Base-by-base conservation (phyloP, 2,329 filamentous ascomycete genomes). In the Sclerotinia spermophila region DNA sequence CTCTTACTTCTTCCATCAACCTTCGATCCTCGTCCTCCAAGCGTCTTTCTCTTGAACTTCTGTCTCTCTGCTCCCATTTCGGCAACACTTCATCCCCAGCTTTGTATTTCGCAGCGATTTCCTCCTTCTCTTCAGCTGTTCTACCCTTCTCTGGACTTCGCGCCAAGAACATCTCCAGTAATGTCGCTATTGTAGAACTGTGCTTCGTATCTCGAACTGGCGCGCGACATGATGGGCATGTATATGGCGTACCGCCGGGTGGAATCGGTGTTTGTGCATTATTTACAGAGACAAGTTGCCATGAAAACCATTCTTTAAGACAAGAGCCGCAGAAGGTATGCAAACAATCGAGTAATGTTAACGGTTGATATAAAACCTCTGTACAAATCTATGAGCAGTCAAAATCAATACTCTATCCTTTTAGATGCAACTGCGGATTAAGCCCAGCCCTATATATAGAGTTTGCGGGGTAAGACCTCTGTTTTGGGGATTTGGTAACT, bases 301-400 rank as follows among this genome's bases (percentile, higher is more conserved):
- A 96, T 73, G 85, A 84, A 80, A 98, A 99, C 96, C 96, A 99
- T 83, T 97, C 93, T 81, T 97, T 97, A 71, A 98, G 81, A 79
- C 96, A 99, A 53, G 92, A 92, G 74, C 94, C 96, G 83, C 96
- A 99, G 81, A 96, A 99, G 60, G 95, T 97, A 82, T 97, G 94
- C 59, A 97, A 87, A 80, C 94, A 97, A 83, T 97, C 93, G 80
- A 97, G 92, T 65, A 97, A 89, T 40, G 94, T 97, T 74, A 97
- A 86, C 45, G 94, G 94, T 80, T 96, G 92, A 82, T 93, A 96
- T 73, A 97, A 89, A 74, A 97, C 87, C 81, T 98, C 96, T 76
- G 95, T 97, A 84, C 96, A 99, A 78, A 99, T 99, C 94, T 97
- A 40, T 30, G 48, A 24, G 8, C 45, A 40, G 45, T 66, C 17